Percentiles rank a stretch among this genome's conserved stretches.
Evolutionary conservation across 331 rosid genomes (phyloP).

Genomic region (Pyracantha coccinea): DNA sequence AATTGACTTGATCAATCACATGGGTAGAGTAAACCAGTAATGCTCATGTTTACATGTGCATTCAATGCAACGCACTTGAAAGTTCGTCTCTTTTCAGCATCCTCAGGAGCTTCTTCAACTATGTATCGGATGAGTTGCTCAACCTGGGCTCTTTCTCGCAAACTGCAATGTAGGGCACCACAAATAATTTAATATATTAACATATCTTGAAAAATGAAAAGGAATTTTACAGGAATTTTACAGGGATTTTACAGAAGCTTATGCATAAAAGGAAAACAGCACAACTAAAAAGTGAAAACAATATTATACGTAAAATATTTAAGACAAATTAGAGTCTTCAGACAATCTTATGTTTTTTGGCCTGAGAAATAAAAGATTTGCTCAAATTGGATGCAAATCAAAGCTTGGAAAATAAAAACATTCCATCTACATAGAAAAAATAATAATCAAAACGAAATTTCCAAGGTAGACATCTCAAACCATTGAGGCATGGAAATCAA

Average conservation of each 20-base stretch:
- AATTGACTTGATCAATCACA: constrained; percentile 22
- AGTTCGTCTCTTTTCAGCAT: constrained; percentile 83
- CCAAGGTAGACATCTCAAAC: background rate
- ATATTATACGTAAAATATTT: background rate
- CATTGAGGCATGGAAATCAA: background rate
- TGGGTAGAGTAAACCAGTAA: constrained; percentile 10
- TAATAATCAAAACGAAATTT: background rate
- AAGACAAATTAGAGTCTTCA: background rate
- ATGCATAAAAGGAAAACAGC: background rate
- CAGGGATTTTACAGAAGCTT: background rate
- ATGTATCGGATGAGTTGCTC: constrained; percentile 71
- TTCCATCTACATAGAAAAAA: background rate
- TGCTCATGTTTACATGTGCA: background rate
- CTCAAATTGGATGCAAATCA: background rate
- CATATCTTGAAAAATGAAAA: background rate
- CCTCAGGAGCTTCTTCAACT: constrained; percentile 89
- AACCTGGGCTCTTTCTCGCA: constrained; percentile 78
- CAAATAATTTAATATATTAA: constrained; percentile 9
- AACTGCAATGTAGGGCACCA: constrained; percentile 38
- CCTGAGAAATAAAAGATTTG: background rate
- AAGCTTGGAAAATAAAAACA: background rate
- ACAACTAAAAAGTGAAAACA: background rate
- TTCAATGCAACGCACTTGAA: constrained; percentile 59
- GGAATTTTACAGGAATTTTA: too few relatives aligned
- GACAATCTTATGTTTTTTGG: background rate